These are phyloP conservation scores for Lasiodiplodia gonubiensis DNA, from an alignment of 2,329 filamentous ascomycete species.

Conservation along the genomic window DNA sequence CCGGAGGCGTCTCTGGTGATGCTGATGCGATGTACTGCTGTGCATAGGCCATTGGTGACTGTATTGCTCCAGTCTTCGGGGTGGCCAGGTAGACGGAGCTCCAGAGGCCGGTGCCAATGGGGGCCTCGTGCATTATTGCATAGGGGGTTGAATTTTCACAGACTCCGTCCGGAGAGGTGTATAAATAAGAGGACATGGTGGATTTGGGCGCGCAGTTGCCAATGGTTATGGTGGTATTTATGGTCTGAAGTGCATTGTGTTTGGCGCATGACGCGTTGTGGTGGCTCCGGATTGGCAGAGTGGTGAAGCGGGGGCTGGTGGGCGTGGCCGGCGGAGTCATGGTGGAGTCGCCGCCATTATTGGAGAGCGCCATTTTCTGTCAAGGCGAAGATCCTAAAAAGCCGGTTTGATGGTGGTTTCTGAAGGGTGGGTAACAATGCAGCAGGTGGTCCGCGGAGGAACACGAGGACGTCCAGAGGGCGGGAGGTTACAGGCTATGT, in stretches of 20 bases:
- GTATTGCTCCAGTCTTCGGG: neutral
- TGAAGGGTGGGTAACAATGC: neutral
- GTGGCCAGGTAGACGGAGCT: slow-evolving; percentile 45
- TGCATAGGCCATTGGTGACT: neutral
- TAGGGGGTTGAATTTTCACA: slow-evolving; percentile 19
- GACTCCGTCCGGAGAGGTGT: slow-evolving; percentile 23
- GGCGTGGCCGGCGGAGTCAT: slow-evolving; percentile 27
- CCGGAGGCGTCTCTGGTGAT: slow-evolving; percentile 12
- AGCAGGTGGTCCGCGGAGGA: neutral
- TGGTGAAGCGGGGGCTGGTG: slow-evolving; percentile 15
- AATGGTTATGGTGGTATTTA: neutral
- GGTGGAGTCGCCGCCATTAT: slow-evolving; percentile 13
- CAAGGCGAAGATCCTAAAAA: slow-evolving; percentile 2
- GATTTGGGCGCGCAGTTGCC: neutral
- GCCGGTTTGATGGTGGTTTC: neutral
- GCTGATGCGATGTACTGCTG: slow-evolving; percentile 25
- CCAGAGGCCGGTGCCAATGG: slow-evolving; percentile 44
- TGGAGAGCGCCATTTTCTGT: slow-evolving; percentile 18
- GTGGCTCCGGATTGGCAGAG: slow-evolving; percentile 13
- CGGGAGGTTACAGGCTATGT: neutral
- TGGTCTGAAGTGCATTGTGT: neutral
- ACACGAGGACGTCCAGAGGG: neutral
- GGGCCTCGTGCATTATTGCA: slow-evolving; percentile 34
- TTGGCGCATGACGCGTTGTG: slow-evolving; percentile 9
- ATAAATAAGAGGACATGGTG: neutral